Conservation (phyloP, 352 stramenopile genomes). For the Phytopythium oedochilum region DNA sequence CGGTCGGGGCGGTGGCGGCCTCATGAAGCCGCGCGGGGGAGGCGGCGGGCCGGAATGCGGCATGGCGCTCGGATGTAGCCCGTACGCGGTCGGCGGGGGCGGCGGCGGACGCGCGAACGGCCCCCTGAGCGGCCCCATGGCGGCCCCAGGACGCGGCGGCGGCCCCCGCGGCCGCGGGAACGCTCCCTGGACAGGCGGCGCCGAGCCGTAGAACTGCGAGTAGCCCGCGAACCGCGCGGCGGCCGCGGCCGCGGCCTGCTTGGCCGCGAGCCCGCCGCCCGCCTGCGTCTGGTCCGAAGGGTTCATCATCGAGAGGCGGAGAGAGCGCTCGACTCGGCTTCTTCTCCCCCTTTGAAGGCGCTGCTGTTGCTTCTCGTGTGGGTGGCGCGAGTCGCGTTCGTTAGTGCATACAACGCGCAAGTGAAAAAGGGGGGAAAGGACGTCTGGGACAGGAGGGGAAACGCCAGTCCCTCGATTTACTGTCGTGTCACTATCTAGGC, state of each 20-base stretch:
- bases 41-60: constrained; percentile 11
- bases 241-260: constrained; percentile 28
- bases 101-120: constrained; percentile 13
- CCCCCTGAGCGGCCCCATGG: constrained; percentile 16
- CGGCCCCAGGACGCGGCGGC: constrained; percentile 11
- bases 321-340: background rate
- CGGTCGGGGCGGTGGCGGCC: constrained; percentile 34
- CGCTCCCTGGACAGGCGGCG: background rate
- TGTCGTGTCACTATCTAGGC: background rate
- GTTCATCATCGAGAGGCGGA: constrained; percentile 22
- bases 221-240: constrained; percentile 59
- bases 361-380: background rate
- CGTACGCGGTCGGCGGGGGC: constrained; percentile 3
- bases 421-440: background rate
- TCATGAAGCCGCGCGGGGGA: constrained; percentile 16
- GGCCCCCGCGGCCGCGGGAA: constrained; percentile 3
- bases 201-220: constrained; percentile 56
- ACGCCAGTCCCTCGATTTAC: background rate
- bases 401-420: background rate
- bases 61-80: background rate
- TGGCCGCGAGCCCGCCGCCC: constrained; percentile 16
- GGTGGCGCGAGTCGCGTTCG: background rate
- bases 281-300: constrained; percentile 17
- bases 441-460: background rate
- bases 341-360: no score